Evolutionary conservation across 164 flowering plant species (phyloP), one percentile per base, ranked within the genome.

Genomic region (Akebia trifoliata): DNA sequence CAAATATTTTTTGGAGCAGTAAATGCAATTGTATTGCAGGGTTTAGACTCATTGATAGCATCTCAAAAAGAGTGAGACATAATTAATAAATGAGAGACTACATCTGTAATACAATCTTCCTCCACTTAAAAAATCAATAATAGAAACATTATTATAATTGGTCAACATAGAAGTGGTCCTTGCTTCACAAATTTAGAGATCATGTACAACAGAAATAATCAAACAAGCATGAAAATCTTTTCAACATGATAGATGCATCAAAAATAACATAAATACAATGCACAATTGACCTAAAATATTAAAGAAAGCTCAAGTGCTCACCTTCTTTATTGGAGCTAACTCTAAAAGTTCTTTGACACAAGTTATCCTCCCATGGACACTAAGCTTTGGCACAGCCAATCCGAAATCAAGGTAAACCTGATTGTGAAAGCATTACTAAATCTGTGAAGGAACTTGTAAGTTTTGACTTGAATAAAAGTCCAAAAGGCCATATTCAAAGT

Each of bases 401-500:
- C 99, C 97, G 72, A 90, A 87, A 67, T 90, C 96, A 66, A 93
- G 89, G 65, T 81, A 87, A 25, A 93, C 86, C 98, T 90, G 74
- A 34, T 54, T 46, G 45, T 31, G 30, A 51, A 49, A 8, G 29
- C 20, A 61, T 57, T n/a, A 47, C 10, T 25, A 20, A 32, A 32
- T 39, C 34, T 21, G n/a, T 51, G 15, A 61, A 38, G 51, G 9
- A 8, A 18, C 22, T 10, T 54, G 37, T 15, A 46, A 9, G 14
- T 38, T 8, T 30, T 21, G 26, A 45, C 26, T 17, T 44, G 29
- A 60, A 44, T 32, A 15, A 21, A 53, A 25, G 29, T 2, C 8
- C 24, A n/a, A 12, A 14, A 25, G 11, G 2, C 54, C 25, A 30
- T 11, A n/a, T 4, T 58, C 25, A 50, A 52, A 12, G 10, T 8